Conservation (phyloP, 148 eudicot genomes). For the Oxyria digyna region DNA sequence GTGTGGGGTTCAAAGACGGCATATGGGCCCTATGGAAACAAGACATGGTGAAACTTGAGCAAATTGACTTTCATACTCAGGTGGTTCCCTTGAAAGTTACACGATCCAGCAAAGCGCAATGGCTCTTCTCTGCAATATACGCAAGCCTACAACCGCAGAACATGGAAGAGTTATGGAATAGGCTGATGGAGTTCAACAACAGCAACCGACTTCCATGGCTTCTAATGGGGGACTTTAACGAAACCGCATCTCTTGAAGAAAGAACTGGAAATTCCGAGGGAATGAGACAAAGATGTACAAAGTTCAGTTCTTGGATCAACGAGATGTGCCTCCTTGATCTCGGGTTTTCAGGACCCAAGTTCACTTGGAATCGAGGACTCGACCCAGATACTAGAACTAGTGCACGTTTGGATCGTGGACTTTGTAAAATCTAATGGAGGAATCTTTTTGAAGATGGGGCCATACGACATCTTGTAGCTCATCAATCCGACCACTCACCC, state of each 20-base stretch:
- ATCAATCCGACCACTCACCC: background rate
- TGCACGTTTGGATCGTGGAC: too few relatives aligned
- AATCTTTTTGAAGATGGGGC: background rate
- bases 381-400: too few relatives aligned
- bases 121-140: background rate
- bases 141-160: background rate
- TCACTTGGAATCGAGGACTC: too few relatives aligned
- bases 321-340: background rate
- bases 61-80: background rate
- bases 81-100: background rate
- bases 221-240: background rate
- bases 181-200: background rate
- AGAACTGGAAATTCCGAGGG: background rate
- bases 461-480: background rate
- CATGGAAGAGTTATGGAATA: background rate
- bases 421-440: too few relatives aligned
- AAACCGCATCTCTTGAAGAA: background rate
- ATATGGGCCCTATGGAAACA: background rate
- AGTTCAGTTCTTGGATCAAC: background rate
- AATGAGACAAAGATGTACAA: background rate
- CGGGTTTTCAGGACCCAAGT: too few relatives aligned
- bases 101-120: fast-evolving
- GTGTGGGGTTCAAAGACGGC: background rate
- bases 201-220: background rate
- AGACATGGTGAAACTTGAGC: background rate